phyloP scores from a whole-genome alignment of 495 filamentous ascomycete genomes.

The Xylaria flabelliformis region DNA sequence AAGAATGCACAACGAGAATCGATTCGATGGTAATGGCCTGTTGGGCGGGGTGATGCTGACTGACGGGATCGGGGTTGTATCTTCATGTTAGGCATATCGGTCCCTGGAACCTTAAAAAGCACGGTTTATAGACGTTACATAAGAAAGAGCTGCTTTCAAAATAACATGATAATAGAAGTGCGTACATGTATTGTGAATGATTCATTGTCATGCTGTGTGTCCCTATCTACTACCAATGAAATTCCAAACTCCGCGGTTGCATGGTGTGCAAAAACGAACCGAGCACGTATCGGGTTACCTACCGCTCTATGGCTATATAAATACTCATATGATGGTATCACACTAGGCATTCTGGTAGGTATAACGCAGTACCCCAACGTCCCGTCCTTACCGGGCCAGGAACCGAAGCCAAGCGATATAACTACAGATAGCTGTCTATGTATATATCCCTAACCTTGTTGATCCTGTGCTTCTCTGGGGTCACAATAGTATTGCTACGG shows the following conservation, averaged over 20 bases:
- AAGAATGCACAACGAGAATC: background rate
- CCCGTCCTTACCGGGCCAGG: background rate
- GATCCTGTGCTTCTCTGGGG: background rate
- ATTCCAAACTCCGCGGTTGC: too few relatives aligned
- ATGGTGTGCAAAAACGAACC: background rate
- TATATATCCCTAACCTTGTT: background rate
- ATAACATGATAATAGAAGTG: slow-evolving; percentile 1
- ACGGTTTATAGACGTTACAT: background rate
- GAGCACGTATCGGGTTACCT: background rate
- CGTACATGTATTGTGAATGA: background rate
- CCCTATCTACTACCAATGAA: background rate
- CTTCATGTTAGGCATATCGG: background rate
- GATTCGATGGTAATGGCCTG: background rate
- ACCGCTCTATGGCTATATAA: slow-evolving; percentile 6
- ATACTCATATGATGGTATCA: slow-evolving; percentile 3
- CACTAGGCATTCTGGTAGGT: background rate
- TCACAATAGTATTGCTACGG: background rate
- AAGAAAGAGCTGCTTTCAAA: background rate
- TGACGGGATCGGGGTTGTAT: background rate
- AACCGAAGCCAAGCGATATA: background rate
- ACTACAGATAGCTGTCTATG: background rate
- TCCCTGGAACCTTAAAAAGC: background rate
- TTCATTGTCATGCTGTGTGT: background rate
- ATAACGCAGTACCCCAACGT: background rate
- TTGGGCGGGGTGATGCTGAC: background rate